phyloP scores from a whole-genome alignment of 2,329 filamentous ascomycete genomes.

The Apiospora sp. region DNA sequence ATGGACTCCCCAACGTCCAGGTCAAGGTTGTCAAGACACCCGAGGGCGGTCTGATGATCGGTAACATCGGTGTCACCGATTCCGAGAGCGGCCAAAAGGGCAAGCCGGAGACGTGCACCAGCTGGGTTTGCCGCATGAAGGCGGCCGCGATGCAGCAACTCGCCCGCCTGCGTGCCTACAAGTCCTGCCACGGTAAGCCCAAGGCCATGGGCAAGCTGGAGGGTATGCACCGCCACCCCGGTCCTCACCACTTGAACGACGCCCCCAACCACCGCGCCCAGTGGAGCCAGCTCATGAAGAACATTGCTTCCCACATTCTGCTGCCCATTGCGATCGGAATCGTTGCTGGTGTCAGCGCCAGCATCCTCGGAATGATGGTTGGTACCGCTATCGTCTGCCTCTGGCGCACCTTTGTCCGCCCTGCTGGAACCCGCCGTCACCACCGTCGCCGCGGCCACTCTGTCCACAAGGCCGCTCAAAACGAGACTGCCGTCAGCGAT shows the following conservation, averaged over 20 bases:
- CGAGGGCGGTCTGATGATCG: slow-evolving; percentile 63
- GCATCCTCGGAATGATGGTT: slow-evolving; percentile 71
- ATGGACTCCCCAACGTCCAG: slow-evolving; percentile 62
- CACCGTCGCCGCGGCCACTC: slow-evolving; percentile 42
- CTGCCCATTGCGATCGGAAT: slow-evolving; percentile 75
- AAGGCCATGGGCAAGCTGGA: slow-evolving; percentile 37
- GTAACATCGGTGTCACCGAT: slow-evolving; percentile 51
- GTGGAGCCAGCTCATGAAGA: slow-evolving; percentile 59
- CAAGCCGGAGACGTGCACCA: slow-evolving; percentile 44
- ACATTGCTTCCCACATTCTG: slow-evolving; percentile 68
- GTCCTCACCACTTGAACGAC: slow-evolving; percentile 31
- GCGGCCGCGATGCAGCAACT: slow-evolving; percentile 57
- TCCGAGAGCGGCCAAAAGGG: slow-evolving; percentile 35
- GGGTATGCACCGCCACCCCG: slow-evolving; percentile 32
- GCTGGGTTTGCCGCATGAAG: slow-evolving; percentile 62
- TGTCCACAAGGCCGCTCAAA: slow-evolving; percentile 44
- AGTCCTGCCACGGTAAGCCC: slow-evolving; percentile 51
- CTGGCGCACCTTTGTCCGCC: slow-evolving; percentile 62
- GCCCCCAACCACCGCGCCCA: slow-evolving; percentile 31
- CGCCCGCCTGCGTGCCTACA: slow-evolving; percentile 43
- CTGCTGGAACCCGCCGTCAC: slow-evolving; percentile 40
- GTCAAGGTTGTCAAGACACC: slow-evolving; percentile 69
- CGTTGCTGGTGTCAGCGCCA: slow-evolving; percentile 71
- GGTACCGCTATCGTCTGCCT: slow-evolving; percentile 68
- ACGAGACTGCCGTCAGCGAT: slow-evolving; percentile 50